Evolutionary conservation across 768 basidiomycete species (phyloP), one percentile per base, ranked within the genome.

Genomic region (Lactifluus piperatus): DNA sequence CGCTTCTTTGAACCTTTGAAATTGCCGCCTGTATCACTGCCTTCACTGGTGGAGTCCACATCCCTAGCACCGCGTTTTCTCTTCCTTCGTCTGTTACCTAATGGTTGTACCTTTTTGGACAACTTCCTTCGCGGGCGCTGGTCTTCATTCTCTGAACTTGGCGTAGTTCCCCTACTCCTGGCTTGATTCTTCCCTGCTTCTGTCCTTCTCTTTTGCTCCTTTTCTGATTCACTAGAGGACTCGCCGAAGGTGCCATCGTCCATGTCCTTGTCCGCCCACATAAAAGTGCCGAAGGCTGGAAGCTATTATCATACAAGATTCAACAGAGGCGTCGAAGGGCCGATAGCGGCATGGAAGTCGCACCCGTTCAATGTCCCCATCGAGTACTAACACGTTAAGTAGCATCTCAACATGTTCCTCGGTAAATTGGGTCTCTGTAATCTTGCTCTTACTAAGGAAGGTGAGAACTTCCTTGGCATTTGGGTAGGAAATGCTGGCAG

Each of bases 381-480:
- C 94, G 51, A 92, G 80, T 50, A 94, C 82, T 44, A 98, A 80
- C 20, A 97, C 88, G 66, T 93, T 89, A 55, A 98, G 78, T 36
- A 97, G 78, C 79, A 88, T 88, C 72, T 94, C 92, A 46, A 98
- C 85, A 70, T 98, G 91, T 64, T 94, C 89, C 13, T 91, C 84
- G 5, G 80, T 77, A 14, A 99, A 75, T 50, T 89, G 83, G 11
- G 90, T 91, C 65, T 89, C 84, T 1, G 88, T 91, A 45, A 94
- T 81, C 45, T 84, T 81, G 45, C 86, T 85, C 66, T 85, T 85
- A 63, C 80, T 81, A 55, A 97, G 72, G 62, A 85, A 90, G 53
- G 79, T 77, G 61, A 85, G 82, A 51, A 99, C 82, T 61, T 86
- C 83, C 47, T 84, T 76, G 2, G 93, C 85, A 43, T 83, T 86